Conservation (phyloP, 257 asterid species). For the Euphrasia confusa region DNA sequence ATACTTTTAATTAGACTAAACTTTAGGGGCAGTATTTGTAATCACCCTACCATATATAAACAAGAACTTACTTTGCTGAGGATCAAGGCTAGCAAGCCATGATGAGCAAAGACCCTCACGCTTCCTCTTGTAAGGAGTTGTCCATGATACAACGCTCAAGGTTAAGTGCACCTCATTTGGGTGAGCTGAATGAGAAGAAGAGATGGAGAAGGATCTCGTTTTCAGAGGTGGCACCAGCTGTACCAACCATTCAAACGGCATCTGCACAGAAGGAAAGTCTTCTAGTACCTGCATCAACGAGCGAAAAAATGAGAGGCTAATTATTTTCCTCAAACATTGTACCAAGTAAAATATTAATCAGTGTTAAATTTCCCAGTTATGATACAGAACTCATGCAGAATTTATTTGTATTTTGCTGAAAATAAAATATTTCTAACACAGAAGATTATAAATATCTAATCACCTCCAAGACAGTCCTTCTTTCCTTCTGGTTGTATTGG, state of each 20-base stretch:
- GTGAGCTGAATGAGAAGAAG: constrained; percentile 74
- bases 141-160: constrained; percentile 75
- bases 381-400: constrained; percentile 2
- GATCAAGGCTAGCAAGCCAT: constrained; percentile 89
- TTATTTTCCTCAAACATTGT: background rate
- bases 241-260: constrained; percentile 95
- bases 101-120: constrained; percentile 88
- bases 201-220: constrained; percentile 82
- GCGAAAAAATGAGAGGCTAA: constrained; percentile 9
- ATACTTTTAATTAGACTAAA: background rate
- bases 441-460: constrained; percentile 17
- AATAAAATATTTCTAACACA: constrained; percentile 8
- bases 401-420: background rate
- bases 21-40: background rate
- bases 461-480: constrained; percentile 95
- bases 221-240: constrained; percentile 84
- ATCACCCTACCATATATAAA: background rate
- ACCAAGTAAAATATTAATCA: background rate
- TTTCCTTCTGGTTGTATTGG: constrained; percentile 87
- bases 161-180: constrained; percentile 88
- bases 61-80: constrained; percentile 48
- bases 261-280: constrained; percentile 88
- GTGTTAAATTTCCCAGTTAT: constrained; percentile 15
- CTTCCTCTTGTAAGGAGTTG: constrained; percentile 84
- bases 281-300: constrained; percentile 59